phyloP scores from a whole-genome alignment of 192 early-diverging fungal genomes.

The Allomyces arbusculus region DNA sequence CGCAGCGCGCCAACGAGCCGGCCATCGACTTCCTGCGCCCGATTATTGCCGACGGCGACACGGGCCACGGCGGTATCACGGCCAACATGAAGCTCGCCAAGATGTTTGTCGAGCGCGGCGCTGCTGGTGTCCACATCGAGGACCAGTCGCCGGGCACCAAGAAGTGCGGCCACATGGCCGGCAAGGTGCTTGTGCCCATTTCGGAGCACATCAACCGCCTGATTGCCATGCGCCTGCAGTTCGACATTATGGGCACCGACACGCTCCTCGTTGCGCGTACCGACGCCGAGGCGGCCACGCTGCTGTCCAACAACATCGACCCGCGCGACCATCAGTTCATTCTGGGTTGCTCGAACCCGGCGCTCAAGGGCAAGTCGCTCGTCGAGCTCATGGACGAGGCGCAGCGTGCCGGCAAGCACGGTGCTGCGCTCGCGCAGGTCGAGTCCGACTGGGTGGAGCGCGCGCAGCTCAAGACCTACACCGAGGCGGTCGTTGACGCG shows the following conservation, averaged over 20 bases:
- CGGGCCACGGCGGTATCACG: conserved; percentile 95
- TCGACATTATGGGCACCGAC: conserved; percentile 95
- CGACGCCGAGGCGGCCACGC: conserved; percentile 89
- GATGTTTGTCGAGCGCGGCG: conserved; percentile 93
- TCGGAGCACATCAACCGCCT: conserved; percentile 94
- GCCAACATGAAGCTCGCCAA: conserved; percentile 92
- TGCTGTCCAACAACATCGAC: conserved; percentile 92
- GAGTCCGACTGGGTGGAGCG: conserved; percentile 66
- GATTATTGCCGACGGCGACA: conserved; percentile 94
- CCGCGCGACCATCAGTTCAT: conserved; percentile 89
- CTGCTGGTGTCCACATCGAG: conserved; percentile 84
- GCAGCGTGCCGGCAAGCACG: conserved; percentile 43
- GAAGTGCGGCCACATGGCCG: conserved; percentile 99
- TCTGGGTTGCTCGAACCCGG: conserved; percentile 74
- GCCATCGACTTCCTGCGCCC: conserved; percentile 77
- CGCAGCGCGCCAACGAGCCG: conserved; percentile 45
- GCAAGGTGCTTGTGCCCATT: conserved; percentile 94
- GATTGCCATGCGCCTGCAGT: conserved; percentile 84
- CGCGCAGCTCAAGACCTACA: conserved; percentile 64
- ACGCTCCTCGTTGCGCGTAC: conserved; percentile 84
- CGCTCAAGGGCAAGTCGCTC: conserved; percentile 33
- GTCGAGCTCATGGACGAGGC: conserved; percentile 64
- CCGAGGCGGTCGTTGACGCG: conserved; percentile 54
- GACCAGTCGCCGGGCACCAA: conserved; percentile 90
- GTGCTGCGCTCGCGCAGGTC: conserved; percentile 53